A percentile compares a stretch with the other conserved stretches of the same genome.
Evolutionary conservation across 1,284 basidiomycete genomes (phyloP).

Genomic region (Volvariella volvacea): DNA sequence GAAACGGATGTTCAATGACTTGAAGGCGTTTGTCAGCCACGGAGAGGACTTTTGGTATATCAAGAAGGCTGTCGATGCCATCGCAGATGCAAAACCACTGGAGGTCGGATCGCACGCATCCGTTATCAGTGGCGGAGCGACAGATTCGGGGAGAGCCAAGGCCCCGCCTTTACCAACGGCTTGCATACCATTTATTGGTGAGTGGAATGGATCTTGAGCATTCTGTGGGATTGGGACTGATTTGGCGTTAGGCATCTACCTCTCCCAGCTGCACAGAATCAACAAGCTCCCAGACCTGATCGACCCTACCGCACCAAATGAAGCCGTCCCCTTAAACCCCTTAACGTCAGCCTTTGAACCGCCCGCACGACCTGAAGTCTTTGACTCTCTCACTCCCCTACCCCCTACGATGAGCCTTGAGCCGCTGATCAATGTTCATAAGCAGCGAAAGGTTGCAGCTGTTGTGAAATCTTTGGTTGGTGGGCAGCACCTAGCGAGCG

Average conservation of each 20-base stretch:
- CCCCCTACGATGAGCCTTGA: conserved; percentile 74
- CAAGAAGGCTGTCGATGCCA: conserved; percentile 55
- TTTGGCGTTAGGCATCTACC: conserved; percentile 56
- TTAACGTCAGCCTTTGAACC: conserved; percentile 55
- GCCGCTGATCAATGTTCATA: conserved; percentile 83
- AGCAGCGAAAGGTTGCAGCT: conserved; percentile 73
- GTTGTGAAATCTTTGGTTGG: conserved; percentile 73
- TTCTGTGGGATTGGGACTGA: not conserved
- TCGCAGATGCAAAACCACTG: conserved; percentile 58
- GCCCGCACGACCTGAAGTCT: conserved; percentile 70
- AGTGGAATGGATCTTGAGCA: conserved; percentile 15
- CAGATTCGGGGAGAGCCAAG: conserved; percentile 33
- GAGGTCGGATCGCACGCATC: conserved; percentile 43
- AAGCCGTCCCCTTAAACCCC: conserved; percentile 59
- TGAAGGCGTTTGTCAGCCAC: conserved; percentile 65
- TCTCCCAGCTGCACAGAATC: conserved; percentile 64
- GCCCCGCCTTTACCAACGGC: conserved; percentile 35
- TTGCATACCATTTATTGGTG: conserved; percentile 78
- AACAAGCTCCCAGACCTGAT: conserved; percentile 73
- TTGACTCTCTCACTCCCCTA: conserved; percentile 61
- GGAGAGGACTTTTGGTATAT: conserved; percentile 74
- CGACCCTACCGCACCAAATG: conserved; percentile 74
- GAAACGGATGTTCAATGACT: conserved; percentile 67
- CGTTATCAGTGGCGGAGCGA: conserved; percentile 37
- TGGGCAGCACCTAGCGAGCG: conserved; percentile 74